These are phyloP conservation scores for Pseudofabraea citricarpa DNA, from an alignment of 2,329 filamentous ascomycete genomes.

Conservation along the genomic window DNA sequence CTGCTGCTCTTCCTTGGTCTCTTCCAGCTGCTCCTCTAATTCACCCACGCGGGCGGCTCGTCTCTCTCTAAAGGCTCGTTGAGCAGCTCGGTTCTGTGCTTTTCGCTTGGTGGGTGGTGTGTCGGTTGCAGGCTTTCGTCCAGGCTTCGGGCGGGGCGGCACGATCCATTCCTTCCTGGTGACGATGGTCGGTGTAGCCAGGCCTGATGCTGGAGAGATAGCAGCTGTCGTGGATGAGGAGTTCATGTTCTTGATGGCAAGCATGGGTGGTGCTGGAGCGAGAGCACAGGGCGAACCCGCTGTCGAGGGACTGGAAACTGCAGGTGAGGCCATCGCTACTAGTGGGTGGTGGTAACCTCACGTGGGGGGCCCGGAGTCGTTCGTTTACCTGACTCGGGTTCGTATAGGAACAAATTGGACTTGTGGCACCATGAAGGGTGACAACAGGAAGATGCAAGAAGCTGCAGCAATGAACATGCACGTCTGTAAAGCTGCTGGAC, in stretches of 20 bases:
- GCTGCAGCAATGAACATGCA: too few relatives aligned
- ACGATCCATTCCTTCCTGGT: conserved; percentile 85
- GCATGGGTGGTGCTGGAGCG: conserved; percentile 24
- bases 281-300: conserved; percentile 30
- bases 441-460: too few relatives aligned
- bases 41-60: conserved; percentile 80
- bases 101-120: conserved; percentile 91
- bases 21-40: conserved; percentile 62
- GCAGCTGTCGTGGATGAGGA: conserved; percentile 14
- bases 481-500: too few relatives aligned
- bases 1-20: conserved; percentile 52
- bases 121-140: conserved; percentile 89
- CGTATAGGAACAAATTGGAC: too few relatives aligned
- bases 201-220: conserved; percentile 25
- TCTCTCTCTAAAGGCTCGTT: conserved; percentile 84
- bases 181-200: conserved; percentile 44
- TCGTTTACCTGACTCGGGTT: too few relatives aligned
- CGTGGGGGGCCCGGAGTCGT: too few relatives aligned
- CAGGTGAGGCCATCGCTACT: conserved; percentile 31
- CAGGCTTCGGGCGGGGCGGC: conserved; percentile 80
- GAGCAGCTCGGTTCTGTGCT: conserved; percentile 88
- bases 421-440: too few relatives aligned
- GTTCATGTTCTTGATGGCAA: conserved; percentile 30
- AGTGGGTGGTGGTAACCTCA: too few relatives aligned
- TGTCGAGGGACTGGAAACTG: conserved; percentile 33